Conservation (phyloP, 345 rosid species). For the Rhizophora apiculata region DNA sequence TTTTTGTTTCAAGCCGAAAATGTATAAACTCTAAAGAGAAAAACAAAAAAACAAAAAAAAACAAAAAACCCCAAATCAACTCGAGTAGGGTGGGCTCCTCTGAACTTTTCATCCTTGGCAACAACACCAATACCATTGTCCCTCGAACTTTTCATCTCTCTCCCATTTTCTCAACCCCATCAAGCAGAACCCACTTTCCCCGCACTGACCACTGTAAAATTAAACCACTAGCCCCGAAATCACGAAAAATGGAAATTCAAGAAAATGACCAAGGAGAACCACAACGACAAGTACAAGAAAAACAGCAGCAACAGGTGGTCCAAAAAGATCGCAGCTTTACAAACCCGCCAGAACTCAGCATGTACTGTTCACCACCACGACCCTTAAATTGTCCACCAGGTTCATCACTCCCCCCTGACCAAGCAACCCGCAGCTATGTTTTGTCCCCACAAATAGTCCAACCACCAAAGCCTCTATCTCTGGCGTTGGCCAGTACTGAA, state of each 20-base stretch:
- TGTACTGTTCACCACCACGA: constrained; percentile 11
- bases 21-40: too few relatives aligned
- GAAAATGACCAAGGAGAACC: neutral
- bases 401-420: constrained; percentile 35
- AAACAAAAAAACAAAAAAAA: too few relatives aligned
- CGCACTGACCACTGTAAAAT: too few relatives aligned
- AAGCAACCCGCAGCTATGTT: constrained; percentile 40
- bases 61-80: too few relatives aligned
- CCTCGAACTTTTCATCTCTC: neutral
- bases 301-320: neutral
- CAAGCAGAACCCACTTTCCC: too few relatives aligned
- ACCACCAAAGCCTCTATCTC: constrained; percentile 5
- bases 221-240: too few relatives aligned
- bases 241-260: neutral
- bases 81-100: neutral
- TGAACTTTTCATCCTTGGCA: neutral
- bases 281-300: neutral
- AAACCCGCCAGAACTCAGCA: neutral
- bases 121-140: too few relatives aligned
- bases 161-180: neutral
- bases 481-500: constrained; percentile 16
- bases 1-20: too few relatives aligned
- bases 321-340: neutral
- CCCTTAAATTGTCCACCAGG: constrained; percentile 32
- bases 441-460: constrained; percentile 36